phyloP scores from a whole-genome alignment of 495 filamentous ascomycete genomes.

The Elaphomyces granulatus region DNA sequence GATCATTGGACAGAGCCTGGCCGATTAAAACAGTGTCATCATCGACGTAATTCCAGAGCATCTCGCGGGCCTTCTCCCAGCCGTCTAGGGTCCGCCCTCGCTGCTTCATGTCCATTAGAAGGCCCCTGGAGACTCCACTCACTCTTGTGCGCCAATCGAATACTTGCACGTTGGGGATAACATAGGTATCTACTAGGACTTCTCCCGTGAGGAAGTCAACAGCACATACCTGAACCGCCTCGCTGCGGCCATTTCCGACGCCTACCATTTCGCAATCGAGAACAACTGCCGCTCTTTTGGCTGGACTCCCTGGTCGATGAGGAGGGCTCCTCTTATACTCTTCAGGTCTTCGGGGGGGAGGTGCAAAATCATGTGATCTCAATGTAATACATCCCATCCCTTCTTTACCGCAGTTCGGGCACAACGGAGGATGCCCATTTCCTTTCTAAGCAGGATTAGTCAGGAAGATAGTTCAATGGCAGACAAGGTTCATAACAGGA shows the following conservation, averaged over 20 bases:
- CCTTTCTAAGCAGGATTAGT: not conserved
- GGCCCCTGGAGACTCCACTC: constrained; percentile 22
- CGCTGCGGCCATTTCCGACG: not conserved
- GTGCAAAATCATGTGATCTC: not conserved
- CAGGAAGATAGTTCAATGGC: too few relatives aligned
- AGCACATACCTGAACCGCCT: constrained; percentile 18
- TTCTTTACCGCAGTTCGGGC: not conserved
- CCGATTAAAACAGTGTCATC: constrained; percentile 32
- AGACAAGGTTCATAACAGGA: too few relatives aligned
- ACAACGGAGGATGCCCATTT: not conserved
- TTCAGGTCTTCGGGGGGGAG: not conserved
- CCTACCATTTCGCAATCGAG: constrained; percentile 26
- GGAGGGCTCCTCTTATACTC: not conserved
- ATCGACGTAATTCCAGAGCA: constrained; percentile 27
- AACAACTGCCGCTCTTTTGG: constrained; percentile 10
- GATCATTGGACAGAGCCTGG: constrained; percentile 29
- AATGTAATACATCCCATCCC: not conserved
- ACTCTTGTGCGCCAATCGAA: constrained; percentile 21
- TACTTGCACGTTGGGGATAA: constrained; percentile 20
- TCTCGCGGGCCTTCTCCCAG: constrained; percentile 25
- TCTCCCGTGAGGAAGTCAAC: constrained; percentile 37
- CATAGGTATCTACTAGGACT: constrained; percentile 28
- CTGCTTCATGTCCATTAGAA: constrained; percentile 18
- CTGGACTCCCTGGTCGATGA: not conserved
- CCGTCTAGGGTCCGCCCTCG: constrained; percentile 22